Percentiles rank a stretch among this genome's conserved stretches.
Conservation (phyloP, 768 basidiomycete genomes). For the Lentinus brumalis region DNA sequence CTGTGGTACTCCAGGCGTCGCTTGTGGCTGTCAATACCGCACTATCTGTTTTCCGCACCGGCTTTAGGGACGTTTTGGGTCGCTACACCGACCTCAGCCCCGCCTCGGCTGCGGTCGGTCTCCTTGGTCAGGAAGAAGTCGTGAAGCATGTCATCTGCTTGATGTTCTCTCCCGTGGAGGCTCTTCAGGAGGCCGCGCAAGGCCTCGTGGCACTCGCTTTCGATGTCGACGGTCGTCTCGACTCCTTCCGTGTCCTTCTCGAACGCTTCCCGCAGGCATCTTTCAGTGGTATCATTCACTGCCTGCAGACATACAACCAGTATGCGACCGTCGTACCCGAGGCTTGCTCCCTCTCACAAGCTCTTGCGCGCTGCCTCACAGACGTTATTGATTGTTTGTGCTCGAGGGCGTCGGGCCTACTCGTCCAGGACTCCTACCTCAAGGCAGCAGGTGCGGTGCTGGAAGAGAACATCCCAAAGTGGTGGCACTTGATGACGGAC, state of each 20-base stretch:
- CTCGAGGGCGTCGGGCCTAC: conserved; percentile 65
- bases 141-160: conserved; percentile 63
- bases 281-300: conserved; percentile 70
- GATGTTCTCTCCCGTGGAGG: conserved; percentile 81
- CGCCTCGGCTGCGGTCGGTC: conserved; percentile 48
- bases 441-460: conserved; percentile 48
- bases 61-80: conserved; percentile 63
- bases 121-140: conserved; percentile 59
- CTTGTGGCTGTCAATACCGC: conserved; percentile 64
- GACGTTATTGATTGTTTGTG: conserved; percentile 92
- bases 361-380: conserved; percentile 88
- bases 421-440: conserved; percentile 58
- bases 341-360: conserved; percentile 86
- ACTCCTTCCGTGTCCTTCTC: conserved; percentile 83
- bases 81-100: conserved; percentile 65
- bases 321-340: conserved; percentile 72
- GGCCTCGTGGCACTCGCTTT: conserved; percentile 82
- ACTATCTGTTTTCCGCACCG: conserved; percentile 56
- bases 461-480: conserved; percentile 56
- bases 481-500: conserved; percentile 84
- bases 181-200: conserved; percentile 74
- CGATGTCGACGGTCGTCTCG: conserved; percentile 85
- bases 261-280: conserved; percentile 64
- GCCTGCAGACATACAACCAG: conserved; percentile 64
- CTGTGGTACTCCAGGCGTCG: conserved; percentile 28